A percentile compares a stretch with the other conserved stretches of the same genome.
phyloP scores from a whole-genome alignment of 768 basidiomycete species.

The Tulasnella sp. region DNA sequence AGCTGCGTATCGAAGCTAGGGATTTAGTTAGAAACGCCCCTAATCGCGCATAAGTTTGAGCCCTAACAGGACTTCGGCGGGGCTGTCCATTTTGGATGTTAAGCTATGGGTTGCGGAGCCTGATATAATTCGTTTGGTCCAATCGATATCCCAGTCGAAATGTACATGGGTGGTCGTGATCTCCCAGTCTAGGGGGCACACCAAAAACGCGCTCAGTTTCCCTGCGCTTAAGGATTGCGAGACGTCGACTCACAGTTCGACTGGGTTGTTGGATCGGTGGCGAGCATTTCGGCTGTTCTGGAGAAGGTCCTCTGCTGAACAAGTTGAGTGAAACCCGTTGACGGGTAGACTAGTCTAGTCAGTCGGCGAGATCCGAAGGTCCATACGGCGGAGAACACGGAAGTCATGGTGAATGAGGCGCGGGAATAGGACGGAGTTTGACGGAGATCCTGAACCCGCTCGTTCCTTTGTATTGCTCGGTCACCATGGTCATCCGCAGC shows the following conservation, averaged over 20 bases:
- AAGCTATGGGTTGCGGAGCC: constrained; percentile 68
- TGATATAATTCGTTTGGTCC: constrained; percentile 52
- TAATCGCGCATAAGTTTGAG: background rate
- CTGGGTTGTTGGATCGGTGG: constrained; percentile 65
- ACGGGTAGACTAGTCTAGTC: background rate
- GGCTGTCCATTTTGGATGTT: constrained; percentile 50
- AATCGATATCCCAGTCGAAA: constrained; percentile 80
- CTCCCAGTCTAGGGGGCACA: constrained; percentile 41
- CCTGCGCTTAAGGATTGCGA: background rate
- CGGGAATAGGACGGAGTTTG: background rate
- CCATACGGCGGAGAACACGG: background rate
- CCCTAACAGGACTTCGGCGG: constrained; percentile 59
- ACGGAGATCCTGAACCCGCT: background rate
- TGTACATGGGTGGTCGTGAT: constrained; percentile 63
- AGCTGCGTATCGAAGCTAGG: constrained; percentile 70
- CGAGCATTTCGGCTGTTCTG: constrained; percentile 13
- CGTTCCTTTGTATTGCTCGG: background rate
- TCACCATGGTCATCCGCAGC: background rate
- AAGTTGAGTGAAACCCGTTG: background rate
- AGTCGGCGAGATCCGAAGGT: background rate
- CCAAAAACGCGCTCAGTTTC: background rate
- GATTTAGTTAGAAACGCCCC: background rate
- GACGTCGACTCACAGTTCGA: constrained; percentile 53
- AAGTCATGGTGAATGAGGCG: constrained; percentile 4
- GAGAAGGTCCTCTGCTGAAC: background rate